Evolutionary conservation across 1,139 yeast genomes (phyloP).

Genomic region (Candida dubliniensis): DNA sequence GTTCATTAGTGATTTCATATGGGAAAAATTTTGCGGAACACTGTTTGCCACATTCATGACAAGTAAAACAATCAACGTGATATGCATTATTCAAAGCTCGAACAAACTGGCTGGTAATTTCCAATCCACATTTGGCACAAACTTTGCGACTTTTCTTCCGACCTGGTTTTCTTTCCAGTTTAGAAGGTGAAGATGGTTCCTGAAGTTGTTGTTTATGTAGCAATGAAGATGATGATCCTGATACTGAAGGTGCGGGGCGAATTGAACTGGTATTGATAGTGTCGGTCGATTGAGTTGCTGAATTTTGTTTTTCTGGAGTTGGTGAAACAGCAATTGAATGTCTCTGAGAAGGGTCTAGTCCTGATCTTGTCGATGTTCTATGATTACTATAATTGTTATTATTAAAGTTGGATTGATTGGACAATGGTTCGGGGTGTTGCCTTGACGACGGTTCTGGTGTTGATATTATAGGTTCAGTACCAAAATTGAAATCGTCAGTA

Average conservation of each 20-base stretch:
- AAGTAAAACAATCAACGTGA: slow-evolving; percentile 85
- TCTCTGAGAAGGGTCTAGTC: slow-evolving; percentile 15
- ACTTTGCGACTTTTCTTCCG: slow-evolving; percentile 34
- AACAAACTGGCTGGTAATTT: slow-evolving; percentile 79
- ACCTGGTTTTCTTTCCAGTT: slow-evolving; percentile 1
- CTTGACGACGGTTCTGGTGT: neutral
- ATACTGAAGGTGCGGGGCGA: neutral
- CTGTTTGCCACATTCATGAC: slow-evolving; percentile 76
- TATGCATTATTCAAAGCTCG: slow-evolving; percentile 78
- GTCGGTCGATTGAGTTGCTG: neutral
- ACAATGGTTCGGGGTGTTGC: too few relatives aligned
- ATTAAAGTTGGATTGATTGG: too few relatives aligned
- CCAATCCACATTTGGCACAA: slow-evolving; percentile 65
- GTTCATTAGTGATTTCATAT: slow-evolving; percentile 35
- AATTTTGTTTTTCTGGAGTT: slow-evolving; percentile 11
- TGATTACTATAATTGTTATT: too few relatives aligned
- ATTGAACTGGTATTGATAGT: neutral
- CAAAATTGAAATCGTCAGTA: slow-evolving; percentile 13
- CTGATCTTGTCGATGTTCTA: neutral
- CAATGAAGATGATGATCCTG: slow-evolving; percentile 30
- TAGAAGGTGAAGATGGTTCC: slow-evolving; percentile 1
- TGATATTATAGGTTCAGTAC: neutral
- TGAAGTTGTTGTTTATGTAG: slow-evolving; percentile 15
- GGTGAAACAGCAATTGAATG: slow-evolving; percentile 20
- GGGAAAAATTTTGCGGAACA: slow-evolving; percentile 78